Evolutionary conservation across 2,329 filamentous ascomycete genomes (phyloP).

Genomic region (Penicillium italicum): DNA sequence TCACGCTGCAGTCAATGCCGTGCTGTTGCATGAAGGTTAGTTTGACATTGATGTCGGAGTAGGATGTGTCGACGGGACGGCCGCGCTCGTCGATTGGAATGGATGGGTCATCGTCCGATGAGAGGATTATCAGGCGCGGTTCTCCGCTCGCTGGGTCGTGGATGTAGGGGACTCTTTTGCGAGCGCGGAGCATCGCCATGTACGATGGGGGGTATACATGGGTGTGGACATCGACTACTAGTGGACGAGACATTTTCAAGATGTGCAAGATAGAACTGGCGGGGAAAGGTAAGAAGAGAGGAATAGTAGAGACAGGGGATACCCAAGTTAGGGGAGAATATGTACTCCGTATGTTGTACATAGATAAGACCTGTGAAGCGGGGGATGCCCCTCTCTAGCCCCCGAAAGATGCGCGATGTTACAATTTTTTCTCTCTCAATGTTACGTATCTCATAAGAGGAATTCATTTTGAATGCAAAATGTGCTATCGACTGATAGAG

Average conservation of each 20-base stretch:
- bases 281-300: neutral
- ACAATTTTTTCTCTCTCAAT: neutral
- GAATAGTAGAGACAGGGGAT: neutral
- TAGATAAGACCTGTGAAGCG: constrained; percentile 4
- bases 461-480: neutral
- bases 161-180: constrained; percentile 47
- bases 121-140: constrained; percentile 46
- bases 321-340: constrained; percentile 3
- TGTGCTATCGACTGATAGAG: neutral
- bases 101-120: constrained; percentile 44
- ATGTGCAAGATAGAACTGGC: neutral
- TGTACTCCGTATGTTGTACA: neutral
- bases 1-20: constrained; percentile 74
- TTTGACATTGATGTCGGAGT: constrained; percentile 75
- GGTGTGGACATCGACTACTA: constrained; percentile 59
- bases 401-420: neutral
- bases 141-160: constrained; percentile 36
- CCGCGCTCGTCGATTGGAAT: constrained; percentile 54
- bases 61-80: constrained; percentile 77
- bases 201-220: constrained; percentile 62
- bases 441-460: neutral
- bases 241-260: constrained; percentile 28
- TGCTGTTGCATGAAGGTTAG: constrained; percentile 85
- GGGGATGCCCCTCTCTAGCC: neutral
- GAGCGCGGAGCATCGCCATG: constrained; percentile 54